A percentile compares a stretch with the other conserved stretches of the same genome.
These are phyloP conservation scores for Coniochaeta sp. DNA, from an alignment of 2,329 filamentous ascomycete genomes.

Conservation along the genomic window DNA sequence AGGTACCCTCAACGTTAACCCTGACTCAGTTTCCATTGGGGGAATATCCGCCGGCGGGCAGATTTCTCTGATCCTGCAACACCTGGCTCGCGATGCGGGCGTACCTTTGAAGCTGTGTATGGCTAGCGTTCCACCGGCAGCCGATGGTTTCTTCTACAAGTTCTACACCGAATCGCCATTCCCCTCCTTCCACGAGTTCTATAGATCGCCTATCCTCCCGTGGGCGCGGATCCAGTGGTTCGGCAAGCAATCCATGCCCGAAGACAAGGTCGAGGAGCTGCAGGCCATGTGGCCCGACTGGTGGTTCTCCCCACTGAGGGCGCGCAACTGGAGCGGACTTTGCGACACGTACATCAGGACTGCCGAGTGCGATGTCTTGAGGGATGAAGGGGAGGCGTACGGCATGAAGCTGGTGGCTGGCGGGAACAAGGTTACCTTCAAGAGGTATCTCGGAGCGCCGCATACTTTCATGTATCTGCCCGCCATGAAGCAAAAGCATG, in stretches of 20 bases:
- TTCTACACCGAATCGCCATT: conserved; percentile 26
- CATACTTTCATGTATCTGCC: conserved; percentile 29
- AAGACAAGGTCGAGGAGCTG: conserved; percentile 17
- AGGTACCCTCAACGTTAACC: conserved; percentile 20
- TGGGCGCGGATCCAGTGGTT: conserved; percentile 28
- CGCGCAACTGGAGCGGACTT: conserved; percentile 22
- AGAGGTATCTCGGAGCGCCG: conserved; percentile 27
- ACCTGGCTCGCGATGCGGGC: conserved; percentile 28
- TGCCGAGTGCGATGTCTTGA: conserved; percentile 27
- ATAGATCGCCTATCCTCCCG: conserved; percentile 23
- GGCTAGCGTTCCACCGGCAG: conserved; percentile 22
- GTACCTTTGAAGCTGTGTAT: conserved; percentile 26
- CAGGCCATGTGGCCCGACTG: conserved; percentile 22
- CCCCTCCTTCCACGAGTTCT: conserved; percentile 25
- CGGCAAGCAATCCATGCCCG: conserved; percentile 19
- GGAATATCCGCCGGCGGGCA: conserved; percentile 30
- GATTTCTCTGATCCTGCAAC: conserved; percentile 27
- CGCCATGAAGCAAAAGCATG: conserved; percentile 19
- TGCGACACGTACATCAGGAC: conserved; percentile 27
- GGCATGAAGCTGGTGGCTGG: conserved; percentile 25
- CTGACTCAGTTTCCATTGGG: conserved; percentile 27
- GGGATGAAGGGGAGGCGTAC: conserved; percentile 34
- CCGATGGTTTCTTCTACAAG: conserved; percentile 18
- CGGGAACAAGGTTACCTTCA: conserved; percentile 27
- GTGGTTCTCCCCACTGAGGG: conserved; percentile 25